Evolutionary conservation across 2,329 filamentous ascomycete genomes (phyloP).

Genomic region (Aspergillus sp.): DNA sequence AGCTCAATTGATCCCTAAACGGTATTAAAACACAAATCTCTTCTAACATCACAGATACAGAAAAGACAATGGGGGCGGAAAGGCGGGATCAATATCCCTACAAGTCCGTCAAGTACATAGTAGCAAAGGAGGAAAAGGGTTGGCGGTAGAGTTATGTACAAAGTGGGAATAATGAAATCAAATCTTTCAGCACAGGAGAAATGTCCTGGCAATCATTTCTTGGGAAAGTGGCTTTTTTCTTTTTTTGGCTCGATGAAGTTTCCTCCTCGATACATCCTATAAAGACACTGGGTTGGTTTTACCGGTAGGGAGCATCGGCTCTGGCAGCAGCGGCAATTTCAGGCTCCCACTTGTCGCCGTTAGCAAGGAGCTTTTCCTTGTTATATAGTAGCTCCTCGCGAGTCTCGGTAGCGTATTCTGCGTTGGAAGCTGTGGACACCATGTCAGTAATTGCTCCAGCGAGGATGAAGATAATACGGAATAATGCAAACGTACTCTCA

Average conservation of each 20-base stretch:
- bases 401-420: constrained; percentile 73
- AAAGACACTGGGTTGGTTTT: constrained; percentile 34
- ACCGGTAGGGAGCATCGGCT: constrained; percentile 90
- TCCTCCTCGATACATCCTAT: constrained; percentile 7
- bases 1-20: constrained; percentile 22
- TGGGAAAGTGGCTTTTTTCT: constrained; percentile 6
- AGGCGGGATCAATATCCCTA: constrained; percentile 16
- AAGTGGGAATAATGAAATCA: constrained; percentile 17
- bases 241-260: background rate
- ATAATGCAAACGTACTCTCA: constrained; percentile 54
- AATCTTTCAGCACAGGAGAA: constrained; percentile 5
- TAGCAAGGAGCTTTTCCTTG: constrained; percentile 88
- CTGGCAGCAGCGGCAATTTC: constrained; percentile 89
- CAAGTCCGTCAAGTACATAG: constrained; percentile 32
- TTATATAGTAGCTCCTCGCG: constrained; percentile 97
- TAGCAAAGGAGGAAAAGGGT: constrained; percentile 22
- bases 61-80: constrained; percentile 21
- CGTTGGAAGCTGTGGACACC: constrained; percentile 58
- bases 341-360: constrained; percentile 97
- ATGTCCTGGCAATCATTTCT: constrained; percentile 12
- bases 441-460: constrained; percentile 20
- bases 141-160: constrained; percentile 32
- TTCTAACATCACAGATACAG: constrained; percentile 23
- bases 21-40: constrained; percentile 26
- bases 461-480: background rate